Percentiles rank a stretch among this genome's conserved stretches.
Evolutionary conservation across 441 rosid genomes (phyloP).

Genomic region (Gossypium davidsonii): DNA sequence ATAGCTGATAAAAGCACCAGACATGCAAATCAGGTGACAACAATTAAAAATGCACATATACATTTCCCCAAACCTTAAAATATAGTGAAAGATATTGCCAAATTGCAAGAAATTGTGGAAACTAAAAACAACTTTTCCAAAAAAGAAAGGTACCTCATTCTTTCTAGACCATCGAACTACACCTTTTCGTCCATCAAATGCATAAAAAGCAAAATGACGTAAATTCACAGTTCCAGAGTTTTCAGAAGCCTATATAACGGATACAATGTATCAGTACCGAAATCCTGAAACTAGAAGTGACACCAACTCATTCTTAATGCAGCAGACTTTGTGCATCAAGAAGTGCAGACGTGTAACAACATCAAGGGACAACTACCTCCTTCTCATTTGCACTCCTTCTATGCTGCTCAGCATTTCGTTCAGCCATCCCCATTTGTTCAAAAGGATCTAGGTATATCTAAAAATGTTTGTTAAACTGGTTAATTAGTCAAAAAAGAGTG

Average conservation of each 20-base stretch:
- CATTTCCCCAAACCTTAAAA: background rate
- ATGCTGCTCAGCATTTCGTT: constrained; percentile 66
- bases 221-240: constrained; percentile 64
- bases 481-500: constrained; percentile 3
- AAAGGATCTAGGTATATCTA: constrained; percentile 80
- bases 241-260: constrained; percentile 56
- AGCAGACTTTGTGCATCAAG: background rate
- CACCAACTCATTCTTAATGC: background rate
- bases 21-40: background rate
- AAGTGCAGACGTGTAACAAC: background rate
- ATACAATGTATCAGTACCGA: constrained; percentile 9
- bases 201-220: constrained; percentile 92
- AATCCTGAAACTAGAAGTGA: background rate
- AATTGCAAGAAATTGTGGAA: background rate
- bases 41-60: background rate
- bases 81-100: background rate
- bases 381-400: constrained; percentile 90
- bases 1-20: background rate
- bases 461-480: constrained; percentile 12
- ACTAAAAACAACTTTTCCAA: background rate
- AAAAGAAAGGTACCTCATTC: constrained; percentile 55
- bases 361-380: constrained; percentile 44
- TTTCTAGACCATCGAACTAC: constrained; percentile 74
- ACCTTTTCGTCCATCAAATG: constrained; percentile 82
- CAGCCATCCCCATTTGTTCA: constrained; percentile 72